Conservation (phyloP, 768 basidiomycete genomes). For the Lactifluus subvellereus region DNA sequence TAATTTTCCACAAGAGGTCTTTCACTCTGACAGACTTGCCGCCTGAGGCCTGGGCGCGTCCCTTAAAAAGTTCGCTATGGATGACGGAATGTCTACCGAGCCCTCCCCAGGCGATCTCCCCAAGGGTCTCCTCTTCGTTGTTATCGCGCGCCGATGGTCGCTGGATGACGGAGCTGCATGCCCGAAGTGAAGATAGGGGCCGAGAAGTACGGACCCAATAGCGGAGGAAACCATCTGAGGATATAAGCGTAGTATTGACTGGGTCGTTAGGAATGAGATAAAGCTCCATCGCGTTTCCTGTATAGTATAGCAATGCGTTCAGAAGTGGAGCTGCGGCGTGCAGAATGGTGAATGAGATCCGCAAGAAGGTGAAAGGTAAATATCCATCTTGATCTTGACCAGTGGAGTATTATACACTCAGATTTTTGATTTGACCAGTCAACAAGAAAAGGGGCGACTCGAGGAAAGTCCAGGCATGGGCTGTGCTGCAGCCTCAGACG, state of each 20-base stretch:
- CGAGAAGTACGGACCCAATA: conserved; percentile 41
- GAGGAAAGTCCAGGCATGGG: too few relatives aligned
- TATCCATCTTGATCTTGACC: conserved; percentile 10
- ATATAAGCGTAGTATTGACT: conserved; percentile 44
- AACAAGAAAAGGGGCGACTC: not conserved
- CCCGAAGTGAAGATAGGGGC: conserved; percentile 30
- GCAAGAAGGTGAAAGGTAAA: not conserved
- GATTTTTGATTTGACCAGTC: conserved; percentile 11
- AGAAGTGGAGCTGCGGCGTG: conserved; percentile 15
- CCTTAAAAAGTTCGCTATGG: conserved; percentile 22
- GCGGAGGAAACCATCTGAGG: conserved; percentile 45
- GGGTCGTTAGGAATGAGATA: conserved; percentile 50
- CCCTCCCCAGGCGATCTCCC: conserved; percentile 45
- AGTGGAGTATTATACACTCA: not conserved
- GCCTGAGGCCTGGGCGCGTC: not conserved
- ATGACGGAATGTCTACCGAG: conserved; percentile 32
- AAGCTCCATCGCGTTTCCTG: conserved; percentile 38
- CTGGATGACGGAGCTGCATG: conserved; percentile 37
- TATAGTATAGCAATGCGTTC: conserved; percentile 3
- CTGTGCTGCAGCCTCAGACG: not conserved
- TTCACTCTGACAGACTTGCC: conserved; percentile 21
- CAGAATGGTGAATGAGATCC: conserved; percentile 3
- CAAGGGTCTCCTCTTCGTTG: conserved; percentile 39
- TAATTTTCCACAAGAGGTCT: conserved; percentile 22
- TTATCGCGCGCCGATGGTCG: conserved; percentile 33